Evolutionary conservation across 352 stramenopile genomes (phyloP).

Genomic region (Phytopythium aichiense): DNA sequence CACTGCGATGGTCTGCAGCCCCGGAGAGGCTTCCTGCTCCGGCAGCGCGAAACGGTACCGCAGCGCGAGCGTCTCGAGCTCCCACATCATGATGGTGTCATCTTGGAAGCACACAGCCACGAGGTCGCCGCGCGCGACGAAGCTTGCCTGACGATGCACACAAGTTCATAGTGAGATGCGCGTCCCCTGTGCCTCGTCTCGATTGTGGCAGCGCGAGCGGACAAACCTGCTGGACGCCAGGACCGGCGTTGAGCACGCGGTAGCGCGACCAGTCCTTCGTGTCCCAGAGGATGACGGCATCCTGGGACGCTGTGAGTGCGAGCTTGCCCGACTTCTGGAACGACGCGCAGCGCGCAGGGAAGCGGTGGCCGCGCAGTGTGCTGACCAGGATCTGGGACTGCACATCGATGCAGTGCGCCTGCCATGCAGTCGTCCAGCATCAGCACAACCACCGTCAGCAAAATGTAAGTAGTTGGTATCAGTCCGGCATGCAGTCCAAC

Average conservation of each 20-base stretch:
- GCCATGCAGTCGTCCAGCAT: not conserved
- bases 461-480: too few species aligned
- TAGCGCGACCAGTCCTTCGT: constrained; percentile 81
- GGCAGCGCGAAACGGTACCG: constrained; percentile 69
- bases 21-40: constrained; percentile 51
- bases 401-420: constrained; percentile 74
- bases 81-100: constrained; percentile 86
- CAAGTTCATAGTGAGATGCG: not conserved
- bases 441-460: constrained; percentile 1
- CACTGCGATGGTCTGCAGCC: constrained; percentile 62
- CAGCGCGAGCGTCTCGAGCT: constrained; percentile 67
- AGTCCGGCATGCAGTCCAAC: not conserved
- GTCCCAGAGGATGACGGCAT: constrained; percentile 83
- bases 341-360: constrained; percentile 44
- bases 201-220: not conserved
- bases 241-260: constrained; percentile 71
- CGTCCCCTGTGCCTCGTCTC: not conserved
- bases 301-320: constrained; percentile 68
- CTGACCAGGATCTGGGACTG: constrained; percentile 69
- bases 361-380: constrained; percentile 64
- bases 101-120: constrained; percentile 83
- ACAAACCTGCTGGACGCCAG: constrained; percentile 47
- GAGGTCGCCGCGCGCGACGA: constrained; percentile 52
- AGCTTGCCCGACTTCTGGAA: constrained; percentile 75
- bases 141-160: constrained; percentile 29